Evolutionary conservation across 257 asterid species (phyloP).

Genomic region (Agastache rugosa): DNA sequence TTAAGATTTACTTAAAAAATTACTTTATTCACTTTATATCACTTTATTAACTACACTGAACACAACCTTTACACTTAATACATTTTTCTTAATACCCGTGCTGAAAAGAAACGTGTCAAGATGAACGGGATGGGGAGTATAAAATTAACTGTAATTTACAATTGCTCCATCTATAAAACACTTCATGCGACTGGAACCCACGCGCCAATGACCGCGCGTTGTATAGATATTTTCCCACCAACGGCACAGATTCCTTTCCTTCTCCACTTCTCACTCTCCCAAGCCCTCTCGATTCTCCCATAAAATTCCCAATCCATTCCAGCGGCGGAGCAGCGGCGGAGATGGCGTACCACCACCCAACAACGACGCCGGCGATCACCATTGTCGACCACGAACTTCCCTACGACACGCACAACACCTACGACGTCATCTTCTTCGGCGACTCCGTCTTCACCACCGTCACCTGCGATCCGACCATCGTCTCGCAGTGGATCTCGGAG

Average conservation of each 20-base stretch:
- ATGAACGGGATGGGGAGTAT: no score
- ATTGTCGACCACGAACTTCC: slow-evolving; percentile 42
- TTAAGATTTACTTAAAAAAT: no score
- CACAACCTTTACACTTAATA: no score
- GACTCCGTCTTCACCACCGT: slow-evolving; percentile 48
- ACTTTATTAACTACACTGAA: no score
- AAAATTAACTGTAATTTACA: no score
- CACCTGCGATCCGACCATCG: slow-evolving; percentile 43
- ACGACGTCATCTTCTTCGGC: slow-evolving; percentile 46
- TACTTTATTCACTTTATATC: no score
- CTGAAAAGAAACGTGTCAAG: no score
- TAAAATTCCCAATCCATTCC: not conserved
- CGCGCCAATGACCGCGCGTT: slow-evolving; percentile 17
- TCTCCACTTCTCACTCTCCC: slow-evolving; percentile 1
- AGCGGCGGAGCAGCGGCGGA: slow-evolving; percentile 13
- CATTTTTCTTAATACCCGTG: no score
- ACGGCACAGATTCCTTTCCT: not conserved
- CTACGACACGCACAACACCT: slow-evolving; percentile 49
- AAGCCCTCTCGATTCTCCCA: not conserved
- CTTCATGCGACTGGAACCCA: not conserved
- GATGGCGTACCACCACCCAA: slow-evolving; percentile 13
- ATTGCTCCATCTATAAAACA: no score
- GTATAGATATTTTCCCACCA: not conserved
- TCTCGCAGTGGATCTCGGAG: slow-evolving; percentile 49
- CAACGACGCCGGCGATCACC: slow-evolving; percentile 1